Evolutionary conservation across 2,329 filamentous ascomycete genomes (phyloP), one percentile per base, ranked within the genome.

Genomic region (Aspergillus brasiliensis): DNA sequence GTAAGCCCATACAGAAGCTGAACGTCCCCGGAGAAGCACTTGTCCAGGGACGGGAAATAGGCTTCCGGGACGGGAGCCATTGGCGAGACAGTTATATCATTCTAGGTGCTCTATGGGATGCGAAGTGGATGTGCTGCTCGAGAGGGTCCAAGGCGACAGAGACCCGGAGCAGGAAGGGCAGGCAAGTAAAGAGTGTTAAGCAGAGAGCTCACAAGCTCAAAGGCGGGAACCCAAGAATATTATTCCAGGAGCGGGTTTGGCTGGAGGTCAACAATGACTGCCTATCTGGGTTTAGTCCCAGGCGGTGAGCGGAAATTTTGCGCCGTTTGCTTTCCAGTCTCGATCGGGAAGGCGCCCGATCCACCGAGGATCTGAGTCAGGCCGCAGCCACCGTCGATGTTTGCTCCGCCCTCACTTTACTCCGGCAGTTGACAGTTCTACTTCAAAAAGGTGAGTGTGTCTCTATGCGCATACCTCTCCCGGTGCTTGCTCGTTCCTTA

Each of bases 41-140:
- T 88, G 78, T 92, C 90, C 77, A 97, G 83, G 73, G 92, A 87
- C 73, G 93, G 91, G 72, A 96, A 90, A 80, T 93, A 95, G 75
- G 85, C 82, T 79, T 90, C 88, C 72, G 86, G 84, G 73, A 86
- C 80, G 78, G 88, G 84, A 81, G 87, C 89, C 89, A 92, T 92
- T 74, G 72, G 71, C 68, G 63, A 63, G 66, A 67, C 73, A 72
- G 68, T 61, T 75, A 78, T 74, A 77, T 76, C 77, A 79, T 79
- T 70, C 71, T 75, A 73, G 59, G 27, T 59, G 56, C 59, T 37
- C 61, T 55, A 25, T 58, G 48, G 21, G 61, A 65, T 57, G 62
- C 53, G 57, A 53, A 28, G 51, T 56, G 51, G 19, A 57, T 44
- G 49, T 44, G 57, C 51, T 38, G 61, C 37, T 25, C 25, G 19